Conservation (phyloP, 768 basidiomycete genomes). For the Agrocybe chaxingu region DNA sequence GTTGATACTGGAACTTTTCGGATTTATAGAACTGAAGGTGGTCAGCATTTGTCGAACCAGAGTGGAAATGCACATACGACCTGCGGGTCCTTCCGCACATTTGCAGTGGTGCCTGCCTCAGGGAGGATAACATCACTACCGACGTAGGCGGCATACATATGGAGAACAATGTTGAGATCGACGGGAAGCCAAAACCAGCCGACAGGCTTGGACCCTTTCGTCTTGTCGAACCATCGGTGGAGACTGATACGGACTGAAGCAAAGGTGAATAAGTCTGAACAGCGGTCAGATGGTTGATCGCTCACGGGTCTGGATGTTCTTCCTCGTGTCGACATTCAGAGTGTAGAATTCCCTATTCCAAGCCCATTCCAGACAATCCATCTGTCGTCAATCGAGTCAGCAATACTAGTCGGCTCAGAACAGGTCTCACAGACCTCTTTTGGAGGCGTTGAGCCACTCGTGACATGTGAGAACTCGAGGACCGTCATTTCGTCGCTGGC, state of each 20-base stretch:
- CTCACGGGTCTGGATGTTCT: not conserved
- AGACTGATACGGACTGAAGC: not conserved
- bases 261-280: not conserved
- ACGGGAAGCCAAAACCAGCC: constrained; percentile 1
- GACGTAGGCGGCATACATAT: not conserved
- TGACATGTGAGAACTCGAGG: constrained; percentile 2
- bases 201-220: not conserved
- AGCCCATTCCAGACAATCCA: not conserved
- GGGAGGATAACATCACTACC: not conserved
- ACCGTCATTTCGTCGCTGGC: not conserved
- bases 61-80: not conserved
- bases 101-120: not conserved
- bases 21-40: not conserved
- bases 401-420: not conserved
- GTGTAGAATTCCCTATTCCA: not conserved
- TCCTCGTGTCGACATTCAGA: constrained; percentile 2
- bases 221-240: constrained; percentile 1
- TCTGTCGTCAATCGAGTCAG: not conserved
- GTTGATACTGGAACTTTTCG: not conserved
- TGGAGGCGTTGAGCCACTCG: not conserved
- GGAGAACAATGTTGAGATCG: not conserved
- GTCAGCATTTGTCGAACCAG: not conserved
- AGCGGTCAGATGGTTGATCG: not conserved
- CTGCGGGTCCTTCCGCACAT: not conserved
- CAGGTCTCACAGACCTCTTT: not conserved